Evolutionary conservation across 345 rosid species (phyloP).

Genomic region (Linum lewisii): DNA sequence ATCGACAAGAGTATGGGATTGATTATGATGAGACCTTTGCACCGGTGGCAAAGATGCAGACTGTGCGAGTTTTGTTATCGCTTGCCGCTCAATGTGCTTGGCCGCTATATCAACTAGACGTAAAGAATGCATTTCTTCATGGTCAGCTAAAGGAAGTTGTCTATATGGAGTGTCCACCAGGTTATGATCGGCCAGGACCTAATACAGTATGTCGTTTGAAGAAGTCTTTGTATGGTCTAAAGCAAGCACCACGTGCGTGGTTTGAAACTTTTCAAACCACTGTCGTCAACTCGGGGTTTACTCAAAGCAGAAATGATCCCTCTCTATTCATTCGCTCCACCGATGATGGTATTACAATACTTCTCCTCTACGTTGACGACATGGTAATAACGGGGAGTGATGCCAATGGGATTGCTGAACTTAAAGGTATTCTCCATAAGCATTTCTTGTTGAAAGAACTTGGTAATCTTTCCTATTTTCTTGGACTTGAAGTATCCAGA

Average conservation of each 20-base stretch:
- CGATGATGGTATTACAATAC: too few relatives aligned
- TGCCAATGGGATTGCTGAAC: neutral
- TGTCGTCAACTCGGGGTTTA: too few relatives aligned
- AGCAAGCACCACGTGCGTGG: constrained; percentile 6
- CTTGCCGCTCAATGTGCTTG: neutral
- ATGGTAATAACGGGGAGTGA: neutral
- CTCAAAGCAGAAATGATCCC: too few relatives aligned
- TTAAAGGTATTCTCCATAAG: too few relatives aligned
- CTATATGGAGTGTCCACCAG: neutral
- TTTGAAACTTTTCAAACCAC: too few relatives aligned
- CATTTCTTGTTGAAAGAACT: neutral
- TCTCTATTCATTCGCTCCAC: too few relatives aligned
- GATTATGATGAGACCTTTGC: neutral
- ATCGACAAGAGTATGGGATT: neutral
- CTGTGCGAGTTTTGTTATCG: neutral
- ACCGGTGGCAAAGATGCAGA: neutral
- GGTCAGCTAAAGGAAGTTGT: neutral
- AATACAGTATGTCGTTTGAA: neutral
- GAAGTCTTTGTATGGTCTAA: neutral
- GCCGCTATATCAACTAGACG: neutral
- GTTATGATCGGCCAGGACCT: neutral
- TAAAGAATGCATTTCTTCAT: neutral
- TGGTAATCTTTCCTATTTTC: constrained; percentile 3
- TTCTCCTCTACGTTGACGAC: too few relatives aligned
- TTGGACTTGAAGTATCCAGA: neutral